Conservation (phyloP, 2,329 filamentous ascomycete species). For the Paracamarosporium sp. region DNA sequence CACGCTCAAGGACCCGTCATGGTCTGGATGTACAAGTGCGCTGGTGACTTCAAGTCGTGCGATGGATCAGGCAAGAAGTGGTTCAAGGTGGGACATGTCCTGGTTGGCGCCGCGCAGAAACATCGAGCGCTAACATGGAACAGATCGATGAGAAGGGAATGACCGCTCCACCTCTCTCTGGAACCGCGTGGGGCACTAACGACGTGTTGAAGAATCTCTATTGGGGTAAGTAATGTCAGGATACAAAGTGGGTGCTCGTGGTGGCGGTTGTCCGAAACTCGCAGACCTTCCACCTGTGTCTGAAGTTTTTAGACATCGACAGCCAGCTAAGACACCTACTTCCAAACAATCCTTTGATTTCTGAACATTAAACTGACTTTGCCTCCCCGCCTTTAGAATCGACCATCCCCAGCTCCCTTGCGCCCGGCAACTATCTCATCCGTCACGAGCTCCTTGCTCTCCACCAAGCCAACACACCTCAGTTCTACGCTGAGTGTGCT, state of each 20-base stretch:
- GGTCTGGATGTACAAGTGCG: slow-evolving; percentile 62
- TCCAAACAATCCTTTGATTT: too few species aligned
- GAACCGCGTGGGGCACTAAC: slow-evolving; percentile 58
- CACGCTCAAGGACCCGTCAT: slow-evolving; percentile 65
- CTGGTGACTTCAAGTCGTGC: slow-evolving; percentile 55
- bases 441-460: slow-evolving; percentile 64
- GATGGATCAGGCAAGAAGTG: slow-evolving; percentile 61
- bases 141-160: slow-evolving; percentile 59
- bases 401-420: slow-evolving; percentile 57
- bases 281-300: too few species aligned
- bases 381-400: too few species aligned
- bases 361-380: too few species aligned
- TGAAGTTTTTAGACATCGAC: too few species aligned
- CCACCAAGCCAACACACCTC: slow-evolving; percentile 59
- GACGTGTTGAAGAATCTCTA: slow-evolving; percentile 56
- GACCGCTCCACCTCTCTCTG: slow-evolving; percentile 54
- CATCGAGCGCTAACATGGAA: not conserved
- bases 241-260: too few species aligned
- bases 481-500: slow-evolving; percentile 65
- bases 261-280: too few species aligned
- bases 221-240: too few species aligned
- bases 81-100: slow-evolving; percentile 57
- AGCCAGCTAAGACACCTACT: too few species aligned
- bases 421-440: slow-evolving; percentile 44
- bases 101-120: not conserved